Evolutionary conservation across 1,284 basidiomycete genomes (phyloP).

Genomic region (Fomes fomentarius): DNA sequence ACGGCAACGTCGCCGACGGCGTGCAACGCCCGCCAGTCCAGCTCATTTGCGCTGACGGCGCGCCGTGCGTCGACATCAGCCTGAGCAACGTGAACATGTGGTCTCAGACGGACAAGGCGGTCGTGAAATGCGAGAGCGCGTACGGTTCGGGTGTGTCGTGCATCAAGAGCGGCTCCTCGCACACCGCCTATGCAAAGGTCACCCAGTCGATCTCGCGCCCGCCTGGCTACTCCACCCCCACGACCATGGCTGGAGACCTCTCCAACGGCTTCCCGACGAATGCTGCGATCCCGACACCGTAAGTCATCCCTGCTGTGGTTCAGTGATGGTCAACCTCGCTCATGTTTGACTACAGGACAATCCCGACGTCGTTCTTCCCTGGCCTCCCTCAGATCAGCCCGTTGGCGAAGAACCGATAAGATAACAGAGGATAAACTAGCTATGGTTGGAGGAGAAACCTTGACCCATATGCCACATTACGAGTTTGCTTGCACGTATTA

Average conservation of each 20-base stretch:
- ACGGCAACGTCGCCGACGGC: constrained; percentile 35
- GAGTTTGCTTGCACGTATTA: too few relatives aligned
- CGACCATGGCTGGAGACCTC: constrained; percentile 35
- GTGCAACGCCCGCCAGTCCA: constrained; percentile 35
- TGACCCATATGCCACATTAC: too few relatives aligned
- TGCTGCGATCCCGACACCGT: constrained; percentile 38
- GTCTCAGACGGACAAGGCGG: constrained; percentile 32
- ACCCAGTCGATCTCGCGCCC: constrained; percentile 30
- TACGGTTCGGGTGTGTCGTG: constrained; percentile 36
- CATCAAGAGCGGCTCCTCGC: constrained; percentile 27
- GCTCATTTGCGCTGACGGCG: constrained; percentile 37
- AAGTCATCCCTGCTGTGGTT: constrained; percentile 10
- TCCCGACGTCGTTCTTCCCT: constrained; percentile 37
- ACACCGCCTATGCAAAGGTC: constrained; percentile 29
- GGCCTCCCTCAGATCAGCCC: constrained; percentile 32
- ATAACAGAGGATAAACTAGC: too few relatives aligned
- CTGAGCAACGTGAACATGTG: constrained; percentile 38
- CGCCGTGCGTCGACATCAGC: constrained; percentile 36
- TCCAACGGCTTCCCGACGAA: constrained; percentile 34
- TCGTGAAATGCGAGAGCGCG: constrained; percentile 37
- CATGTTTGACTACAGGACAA: constrained; percentile 27
- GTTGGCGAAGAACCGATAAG: constrained; percentile 27
- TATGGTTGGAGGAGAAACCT: too few relatives aligned
- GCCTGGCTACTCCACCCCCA: constrained; percentile 33
- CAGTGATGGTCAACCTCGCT: background rate